Percentiles rank a stretch among this genome's conserved stretches.
phyloP scores from a whole-genome alignment of 768 basidiomycete species.

The Epithele typhae region DNA sequence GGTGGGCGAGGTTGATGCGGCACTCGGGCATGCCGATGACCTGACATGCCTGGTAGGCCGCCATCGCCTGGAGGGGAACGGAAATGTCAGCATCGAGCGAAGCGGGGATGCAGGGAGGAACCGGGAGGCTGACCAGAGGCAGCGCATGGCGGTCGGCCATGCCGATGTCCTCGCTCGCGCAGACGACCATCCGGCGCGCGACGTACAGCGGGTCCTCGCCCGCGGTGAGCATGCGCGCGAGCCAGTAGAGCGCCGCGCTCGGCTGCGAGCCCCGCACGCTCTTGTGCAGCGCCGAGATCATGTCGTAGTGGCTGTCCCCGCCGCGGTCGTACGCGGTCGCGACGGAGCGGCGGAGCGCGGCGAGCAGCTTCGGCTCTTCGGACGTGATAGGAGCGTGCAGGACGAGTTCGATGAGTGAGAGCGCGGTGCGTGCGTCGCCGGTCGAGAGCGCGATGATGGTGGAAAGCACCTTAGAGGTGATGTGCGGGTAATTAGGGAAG shows the following conservation, averaged over 20 bases:
- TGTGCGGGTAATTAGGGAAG: conserved; percentile 29
- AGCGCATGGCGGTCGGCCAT: conserved; percentile 75
- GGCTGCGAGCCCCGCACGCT: conserved; percentile 73
- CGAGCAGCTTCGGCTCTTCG: conserved; percentile 47
- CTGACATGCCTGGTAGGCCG: conserved; percentile 62
- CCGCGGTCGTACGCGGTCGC: conserved; percentile 68
- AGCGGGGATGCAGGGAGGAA: background rate
- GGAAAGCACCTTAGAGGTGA: conserved; percentile 44
- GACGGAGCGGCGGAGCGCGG: conserved; percentile 56
- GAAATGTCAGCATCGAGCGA: background rate
- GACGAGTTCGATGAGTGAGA: conserved; percentile 72
- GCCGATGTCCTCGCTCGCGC: conserved; percentile 85
- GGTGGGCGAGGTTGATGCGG: conserved; percentile 72
- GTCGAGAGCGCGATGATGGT: conserved; percentile 50
- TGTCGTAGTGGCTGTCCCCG: conserved; percentile 74
- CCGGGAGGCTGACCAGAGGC: conserved; percentile 48
- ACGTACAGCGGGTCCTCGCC: conserved; percentile 82
- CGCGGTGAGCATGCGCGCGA: conserved; percentile 76
- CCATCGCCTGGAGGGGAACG: conserved; percentile 43
- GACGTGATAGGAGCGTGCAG: conserved; percentile 39
- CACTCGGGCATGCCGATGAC: conserved; percentile 80
- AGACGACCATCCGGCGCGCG: conserved; percentile 68
- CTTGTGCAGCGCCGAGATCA: conserved; percentile 85
- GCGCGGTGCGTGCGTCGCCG: conserved; percentile 75
- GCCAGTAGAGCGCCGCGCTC: conserved; percentile 82